phyloP scores from a whole-genome alignment of 108 stramenopile species.

The Conticribra guillardii region DNA sequence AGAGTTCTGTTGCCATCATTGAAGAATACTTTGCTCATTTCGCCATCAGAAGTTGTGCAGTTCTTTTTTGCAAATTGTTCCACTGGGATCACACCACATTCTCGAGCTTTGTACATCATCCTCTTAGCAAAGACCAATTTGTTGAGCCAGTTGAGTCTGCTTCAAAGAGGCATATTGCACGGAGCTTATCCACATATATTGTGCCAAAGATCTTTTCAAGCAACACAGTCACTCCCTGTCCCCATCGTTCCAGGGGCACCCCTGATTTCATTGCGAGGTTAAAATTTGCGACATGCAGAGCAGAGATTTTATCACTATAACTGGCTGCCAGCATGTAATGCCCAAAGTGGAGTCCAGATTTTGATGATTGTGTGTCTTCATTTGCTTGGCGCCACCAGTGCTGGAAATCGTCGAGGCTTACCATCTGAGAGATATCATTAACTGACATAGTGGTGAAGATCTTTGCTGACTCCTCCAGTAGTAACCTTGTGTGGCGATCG shows the following conservation, averaged over 20 bases:
- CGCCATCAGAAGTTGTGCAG: too few species aligned
- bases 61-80: too few species aligned
- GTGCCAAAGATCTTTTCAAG: conserved; percentile 35
- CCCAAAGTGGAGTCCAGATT: conserved; percentile 18
- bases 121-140: conserved; percentile 22
- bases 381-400: conserved; percentile 12
- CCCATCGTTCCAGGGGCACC: conserved; percentile 17
- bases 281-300: conserved; percentile 18
- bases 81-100: conserved; percentile 1
- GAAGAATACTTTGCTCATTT: too few species aligned
- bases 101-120: conserved; percentile 10
- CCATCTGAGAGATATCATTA: background rate
- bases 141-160: conserved; percentile 38
- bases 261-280: background rate
- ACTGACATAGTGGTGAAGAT: background rate
- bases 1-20: too few species aligned
- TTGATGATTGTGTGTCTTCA: conserved; percentile 13
- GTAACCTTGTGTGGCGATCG: background rate
- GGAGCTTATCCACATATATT: conserved; percentile 16
- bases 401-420: conserved; percentile 18
- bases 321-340: conserved; percentile 21
- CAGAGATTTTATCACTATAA: background rate
- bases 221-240: conserved; percentile 12
- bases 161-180: conserved; percentile 31
- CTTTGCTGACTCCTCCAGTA: conserved; percentile 10